Evolutionary conservation across 2,329 filamentous ascomycete species (phyloP), one percentile per base, ranked within the genome.

Genomic region (Aspergillus persii): DNA sequence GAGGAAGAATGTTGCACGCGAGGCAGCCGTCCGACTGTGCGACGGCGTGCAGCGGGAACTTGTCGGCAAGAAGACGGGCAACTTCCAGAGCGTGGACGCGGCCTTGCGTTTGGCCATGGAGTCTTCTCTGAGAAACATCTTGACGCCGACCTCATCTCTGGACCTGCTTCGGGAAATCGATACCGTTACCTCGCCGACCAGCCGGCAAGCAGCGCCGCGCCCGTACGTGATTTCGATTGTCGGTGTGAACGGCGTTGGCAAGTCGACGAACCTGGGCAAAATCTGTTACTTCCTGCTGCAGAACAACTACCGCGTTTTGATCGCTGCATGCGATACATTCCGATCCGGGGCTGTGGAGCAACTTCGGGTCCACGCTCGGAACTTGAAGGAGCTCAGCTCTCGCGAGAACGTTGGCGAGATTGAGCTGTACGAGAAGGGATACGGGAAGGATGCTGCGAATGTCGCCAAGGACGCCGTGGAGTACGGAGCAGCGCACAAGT

Each of bases 161-260:
- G 95, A 99, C 76, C 86, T 99, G 52, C 87, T 99, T 50, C 92
- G 93, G 68, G 92, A 96, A 74, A 98, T 99, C 67, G 88, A 94
- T 71, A 84, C 88, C 49, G 86, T 96, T 62, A 89, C 87, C 6
- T 81, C 85, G 9, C 88, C 91, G 1, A 79, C 88, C 0, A 81
- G 80, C 26, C 84, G 87, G 3, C 87, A 87, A 31, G 81, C 87
- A 61, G 80, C 85, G 60, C 77, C 84, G 23, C 89, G 95, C 3
- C 95, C 95, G 48, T 99, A 98, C 73, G 94, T 98, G 69, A 96
- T 99, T 73, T 97, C 92, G 58, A 96, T 99, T 62, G 95, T 99
- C 48, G 95, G 95, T 62, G 95, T 99, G 73, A 99, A 99, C 75
- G 95, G 95, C 56, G 95, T 99, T 41, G 95, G 95, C 71, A 99